Percentiles rank a stretch among this genome's conserved stretches.
Conservation (phyloP, 1,139 yeast species). For the Candida sojae region DNA sequence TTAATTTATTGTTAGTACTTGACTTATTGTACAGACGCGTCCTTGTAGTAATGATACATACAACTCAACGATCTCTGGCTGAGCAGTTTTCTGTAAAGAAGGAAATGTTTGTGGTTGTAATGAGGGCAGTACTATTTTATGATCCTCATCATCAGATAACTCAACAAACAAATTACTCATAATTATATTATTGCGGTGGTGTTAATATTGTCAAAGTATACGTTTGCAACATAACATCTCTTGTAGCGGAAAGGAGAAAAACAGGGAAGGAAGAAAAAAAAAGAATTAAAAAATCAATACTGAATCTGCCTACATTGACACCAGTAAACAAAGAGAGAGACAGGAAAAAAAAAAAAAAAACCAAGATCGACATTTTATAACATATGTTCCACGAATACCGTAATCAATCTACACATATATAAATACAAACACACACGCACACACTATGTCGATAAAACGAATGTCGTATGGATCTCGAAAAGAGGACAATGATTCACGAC, state of each 20-base stretch:
- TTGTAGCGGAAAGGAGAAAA: not conserved
- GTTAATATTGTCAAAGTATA: not conserved
- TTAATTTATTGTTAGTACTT: not conserved
- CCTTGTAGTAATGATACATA: conserved; percentile 14
- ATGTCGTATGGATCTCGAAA: conserved; percentile 12
- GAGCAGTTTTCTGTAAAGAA: not conserved
- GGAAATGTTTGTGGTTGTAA: not conserved
- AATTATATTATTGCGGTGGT: not conserved
- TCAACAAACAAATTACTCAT: conserved; percentile 12
- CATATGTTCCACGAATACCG: not conserved
- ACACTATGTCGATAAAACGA: conserved; percentile 11
- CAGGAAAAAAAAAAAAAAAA: not conserved
- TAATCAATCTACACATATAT: not conserved
- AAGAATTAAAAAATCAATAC: too few relatives aligned
- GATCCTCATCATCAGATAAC: conserved; percentile 14
- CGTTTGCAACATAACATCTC: not conserved
- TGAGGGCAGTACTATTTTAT: not conserved
- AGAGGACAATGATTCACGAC: conserved; percentile 5
- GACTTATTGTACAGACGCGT: not conserved
- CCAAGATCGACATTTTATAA: not conserved
- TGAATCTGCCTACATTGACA: not conserved
- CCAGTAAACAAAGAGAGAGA: not conserved
- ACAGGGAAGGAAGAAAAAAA: too few relatives aligned
- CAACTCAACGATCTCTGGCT: conserved; percentile 21
- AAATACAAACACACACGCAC: not conserved